Evolutionary conservation across 2,329 filamentous ascomycete genomes (phyloP), one percentile per base, ranked within the genome.

Genomic region (Sodiomyces alkalinus): DNA sequence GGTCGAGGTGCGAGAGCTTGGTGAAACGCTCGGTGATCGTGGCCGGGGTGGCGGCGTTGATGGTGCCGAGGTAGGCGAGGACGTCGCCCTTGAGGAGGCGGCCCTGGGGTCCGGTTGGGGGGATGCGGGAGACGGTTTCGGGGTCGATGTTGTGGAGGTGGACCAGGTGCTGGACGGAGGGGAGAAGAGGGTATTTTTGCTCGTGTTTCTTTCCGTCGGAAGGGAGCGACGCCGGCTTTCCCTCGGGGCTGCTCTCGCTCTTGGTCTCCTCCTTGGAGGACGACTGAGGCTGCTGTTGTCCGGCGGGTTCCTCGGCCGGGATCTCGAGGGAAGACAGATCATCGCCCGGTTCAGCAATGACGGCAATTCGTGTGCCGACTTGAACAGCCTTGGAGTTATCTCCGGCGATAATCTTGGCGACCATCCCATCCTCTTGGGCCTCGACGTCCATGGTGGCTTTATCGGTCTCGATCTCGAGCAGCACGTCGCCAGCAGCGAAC

Each of bases 361-460:
- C 80, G 24, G 74, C 83, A 59, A 92, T 92, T 43, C 83, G 68
- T 26, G 68, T 61, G 39, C 83, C 83, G 30, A 92, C 82, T 51
- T 80, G 67, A 19, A 92, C 67, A 26, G 61, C 63, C 60, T 92
- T 90, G 51, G 66, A 67, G 30, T 81, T 81, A 47, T 85, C 77
- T 23, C 60, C 60, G 47, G 74, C 61, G 47, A 74, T 69, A 42
- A 92, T 87, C 64, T 90, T 92, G 48, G 85, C 74, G 52, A 92
- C 58, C 41, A 87, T 62, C 22, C 85, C 83, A 47, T 92, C 82
- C 24, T 92, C 83, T 57, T 90, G 83, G 22, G 83, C 83, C 61
- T 92, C 85, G 16, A 92, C 83, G 43, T 92, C 85, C 82, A 92
- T 92, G 32, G 81, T 81, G 31, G 83, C 83, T 64, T 92, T 92